Evolutionary conservation across 2,329 filamentous ascomycete genomes (phyloP).

Genomic region (Penicillium crustosum): DNA sequence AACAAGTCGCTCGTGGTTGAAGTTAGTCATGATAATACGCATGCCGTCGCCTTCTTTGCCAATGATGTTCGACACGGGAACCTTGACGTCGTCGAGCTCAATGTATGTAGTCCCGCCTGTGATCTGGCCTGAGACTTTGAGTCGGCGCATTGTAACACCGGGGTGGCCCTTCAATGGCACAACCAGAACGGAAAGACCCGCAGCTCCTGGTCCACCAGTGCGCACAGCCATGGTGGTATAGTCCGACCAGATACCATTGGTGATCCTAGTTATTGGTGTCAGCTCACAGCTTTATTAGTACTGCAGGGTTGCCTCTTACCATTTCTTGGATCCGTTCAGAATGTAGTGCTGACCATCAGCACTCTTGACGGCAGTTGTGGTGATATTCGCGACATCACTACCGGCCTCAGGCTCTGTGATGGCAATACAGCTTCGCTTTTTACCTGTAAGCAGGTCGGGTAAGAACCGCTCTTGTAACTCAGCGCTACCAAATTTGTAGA

Average conservation of each 20-base stretch:
- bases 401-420: constrained; percentile 77
- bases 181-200: constrained; percentile 65
- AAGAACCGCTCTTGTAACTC: constrained; percentile 65
- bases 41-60: constrained; percentile 70
- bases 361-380: constrained; percentile 64
- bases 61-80: constrained; percentile 69
- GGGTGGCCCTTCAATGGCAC: constrained; percentile 67
- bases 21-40: constrained; percentile 74
- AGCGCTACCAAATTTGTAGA: constrained; percentile 66
- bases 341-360: constrained; percentile 66
- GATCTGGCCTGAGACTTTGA: constrained; percentile 66
- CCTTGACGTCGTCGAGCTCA: constrained; percentile 71
- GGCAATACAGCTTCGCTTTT: constrained; percentile 70
- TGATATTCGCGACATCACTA: constrained; percentile 71
- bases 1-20: constrained; percentile 73
- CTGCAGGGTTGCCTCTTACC: constrained; percentile 41
- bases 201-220: constrained; percentile 64
- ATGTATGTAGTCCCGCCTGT: constrained; percentile 72
- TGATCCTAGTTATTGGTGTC: constrained; percentile 53
- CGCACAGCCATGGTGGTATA: constrained; percentile 70
- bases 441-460: constrained; percentile 65
- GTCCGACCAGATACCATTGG: constrained; percentile 70
- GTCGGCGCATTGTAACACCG: constrained; percentile 66
- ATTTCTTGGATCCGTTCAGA: constrained; percentile 76
- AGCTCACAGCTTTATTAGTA: not conserved